These are phyloP conservation scores for Ricinus communis DNA, from an alignment of 345 rosid genomes.

Conservation along the genomic window DNA sequence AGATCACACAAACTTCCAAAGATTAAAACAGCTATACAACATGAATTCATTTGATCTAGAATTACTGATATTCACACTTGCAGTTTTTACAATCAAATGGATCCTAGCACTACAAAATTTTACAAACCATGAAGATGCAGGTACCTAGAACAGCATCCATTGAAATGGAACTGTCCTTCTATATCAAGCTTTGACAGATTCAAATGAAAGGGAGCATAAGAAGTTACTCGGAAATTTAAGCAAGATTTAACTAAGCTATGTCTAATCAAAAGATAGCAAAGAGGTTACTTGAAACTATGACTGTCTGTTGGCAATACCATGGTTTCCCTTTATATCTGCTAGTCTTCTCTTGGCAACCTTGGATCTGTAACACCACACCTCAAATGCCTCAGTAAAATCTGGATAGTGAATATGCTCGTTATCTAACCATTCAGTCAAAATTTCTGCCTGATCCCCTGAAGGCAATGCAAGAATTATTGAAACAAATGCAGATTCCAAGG, in stretches of 20 bases:
- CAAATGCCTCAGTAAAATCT: constrained; percentile 86
- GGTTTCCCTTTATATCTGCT: constrained; percentile 32
- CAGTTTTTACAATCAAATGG: constrained; percentile 21
- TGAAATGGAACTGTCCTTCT: background rate
- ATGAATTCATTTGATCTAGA: background rate
- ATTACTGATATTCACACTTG: constrained; percentile 9
- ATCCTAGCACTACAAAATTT: constrained; percentile 18
- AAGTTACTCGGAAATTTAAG: background rate
- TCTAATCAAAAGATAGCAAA: background rate
- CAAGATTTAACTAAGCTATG: constrained; percentile 18
- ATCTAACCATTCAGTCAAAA: constrained; percentile 77
- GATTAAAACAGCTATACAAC: background rate
- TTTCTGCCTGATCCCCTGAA: constrained; percentile 75
- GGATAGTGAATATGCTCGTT: constrained; percentile 59
- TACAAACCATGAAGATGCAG: constrained; percentile 5
- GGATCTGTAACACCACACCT: constrained; percentile 84
- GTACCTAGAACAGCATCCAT: background rate
- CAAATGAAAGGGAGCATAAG: constrained; percentile 2
- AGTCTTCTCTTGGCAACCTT: constrained; percentile 76
- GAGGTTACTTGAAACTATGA: background rate
- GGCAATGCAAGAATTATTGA: constrained; percentile 71
- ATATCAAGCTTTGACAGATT: constrained; percentile 5
- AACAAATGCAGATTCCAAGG: constrained; percentile 73
- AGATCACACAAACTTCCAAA: background rate
- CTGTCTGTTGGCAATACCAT: constrained; percentile 9